phyloP scores from a whole-genome alignment of 192 early-diverging fungal species.

The Linnemannia zychae region DNA sequence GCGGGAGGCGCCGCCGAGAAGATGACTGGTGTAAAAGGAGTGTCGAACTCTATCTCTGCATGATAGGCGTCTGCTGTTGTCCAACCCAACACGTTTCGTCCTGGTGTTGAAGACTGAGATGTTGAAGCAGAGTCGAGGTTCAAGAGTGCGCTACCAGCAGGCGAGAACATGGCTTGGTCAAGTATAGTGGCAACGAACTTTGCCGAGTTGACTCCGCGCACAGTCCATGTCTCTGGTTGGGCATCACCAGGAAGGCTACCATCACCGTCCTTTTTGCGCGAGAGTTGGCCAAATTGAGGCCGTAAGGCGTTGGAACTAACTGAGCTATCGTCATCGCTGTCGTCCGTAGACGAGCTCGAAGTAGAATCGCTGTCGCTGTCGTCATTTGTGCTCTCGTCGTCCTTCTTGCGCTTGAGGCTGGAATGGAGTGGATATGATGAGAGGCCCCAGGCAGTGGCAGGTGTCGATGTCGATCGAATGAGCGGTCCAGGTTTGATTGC shows the following conservation, averaged over 20 bases:
- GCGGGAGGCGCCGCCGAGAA: conserved; percentile 45
- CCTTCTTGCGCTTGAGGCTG: conserved; percentile 5
- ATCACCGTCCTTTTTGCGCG: background rate
- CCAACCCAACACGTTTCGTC: conserved; percentile 5
- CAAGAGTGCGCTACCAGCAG: conserved; percentile 4
- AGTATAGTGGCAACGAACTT: conserved; percentile 29
- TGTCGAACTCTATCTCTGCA: conserved; percentile 42
- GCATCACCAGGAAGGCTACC: background rate
- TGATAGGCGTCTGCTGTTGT: conserved; percentile 25
- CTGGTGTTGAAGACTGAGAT: background rate
- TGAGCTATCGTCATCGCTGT: conserved; percentile 33
- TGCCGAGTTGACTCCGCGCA: conserved; percentile 40
- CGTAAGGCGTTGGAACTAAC: background rate
- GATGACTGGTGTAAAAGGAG: conserved; percentile 39
- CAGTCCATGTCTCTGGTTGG: background rate
- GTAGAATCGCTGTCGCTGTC: conserved; percentile 36
- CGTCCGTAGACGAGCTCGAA: conserved; percentile 22
- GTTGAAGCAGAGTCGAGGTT: background rate
- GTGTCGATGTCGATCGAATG: background rate
- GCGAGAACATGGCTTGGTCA: background rate
- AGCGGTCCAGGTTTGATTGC: background rate
- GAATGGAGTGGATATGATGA: conserved; percentile 17
- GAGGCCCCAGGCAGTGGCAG: conserved; percentile 19
- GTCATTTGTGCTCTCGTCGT: conserved; percentile 11
- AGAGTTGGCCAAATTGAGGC: background rate